Percentiles rank a stretch among this genome's conserved stretches.
phyloP scores from a whole-genome alignment of 148 eudicot genomes.

The Cornus suecica region DNA sequence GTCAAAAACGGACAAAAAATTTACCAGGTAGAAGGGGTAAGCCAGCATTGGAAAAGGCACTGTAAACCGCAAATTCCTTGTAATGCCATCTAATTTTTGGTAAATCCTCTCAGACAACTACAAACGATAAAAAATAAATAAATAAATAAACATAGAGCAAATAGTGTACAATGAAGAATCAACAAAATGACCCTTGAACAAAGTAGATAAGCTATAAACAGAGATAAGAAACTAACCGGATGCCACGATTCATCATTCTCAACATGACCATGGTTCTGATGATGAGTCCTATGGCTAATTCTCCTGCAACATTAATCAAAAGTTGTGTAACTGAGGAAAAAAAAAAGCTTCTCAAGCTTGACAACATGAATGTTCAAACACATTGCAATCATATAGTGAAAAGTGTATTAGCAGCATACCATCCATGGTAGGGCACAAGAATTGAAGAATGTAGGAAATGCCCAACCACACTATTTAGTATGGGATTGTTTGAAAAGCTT shows the following conservation, averaged over 20 bases:
- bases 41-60: constrained; percentile 40
- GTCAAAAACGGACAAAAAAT: constrained; percentile 1
- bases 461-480: constrained; percentile 27
- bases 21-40: constrained; percentile 39
- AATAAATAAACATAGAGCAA: neutral
- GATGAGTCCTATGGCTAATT: constrained; percentile 23
- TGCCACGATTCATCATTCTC: constrained; percentile 24
- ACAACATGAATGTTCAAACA: neutral
- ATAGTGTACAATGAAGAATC: neutral
- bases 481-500: constrained; percentile 27
- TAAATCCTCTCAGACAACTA: constrained; percentile 32
- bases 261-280: constrained; percentile 23
- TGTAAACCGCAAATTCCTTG: constrained; percentile 25
- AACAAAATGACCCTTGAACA: neutral
- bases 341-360: neutral
- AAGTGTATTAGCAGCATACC: constrained; percentile 16
- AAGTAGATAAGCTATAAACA: neutral
- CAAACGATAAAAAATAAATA: neutral
- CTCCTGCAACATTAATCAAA: constrained; percentile 16
- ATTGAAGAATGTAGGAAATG: constrained; percentile 31
- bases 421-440: constrained; percentile 31
- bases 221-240: constrained; percentile 14
- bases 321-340: neutral
- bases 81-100: constrained; percentile 19
- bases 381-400: neutral